Evolutionary conservation across 129 eudicot species (phyloP).

Genomic region (Chrysanthemum makinoi): DNA sequence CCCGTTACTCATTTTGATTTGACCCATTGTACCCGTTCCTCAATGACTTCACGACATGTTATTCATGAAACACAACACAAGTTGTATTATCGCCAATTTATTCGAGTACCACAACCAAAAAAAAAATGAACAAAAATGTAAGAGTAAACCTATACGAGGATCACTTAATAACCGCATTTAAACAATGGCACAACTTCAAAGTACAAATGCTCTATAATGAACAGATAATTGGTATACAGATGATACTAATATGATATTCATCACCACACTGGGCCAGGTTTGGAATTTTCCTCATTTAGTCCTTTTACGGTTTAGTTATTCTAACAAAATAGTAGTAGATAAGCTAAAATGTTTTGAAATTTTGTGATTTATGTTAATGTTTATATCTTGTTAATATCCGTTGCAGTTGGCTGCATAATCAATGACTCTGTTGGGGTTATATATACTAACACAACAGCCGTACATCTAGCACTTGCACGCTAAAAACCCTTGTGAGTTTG

Average conservation of each 20-base stretch:
- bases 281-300: neutral
- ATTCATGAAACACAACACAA: too few relatives aligned
- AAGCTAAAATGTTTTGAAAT: slow-evolving; percentile 1
- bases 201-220: too few relatives aligned
- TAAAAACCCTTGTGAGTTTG: slow-evolving; percentile 68
- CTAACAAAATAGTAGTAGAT: neutral
- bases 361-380: slow-evolving; percentile 6
- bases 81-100: too few relatives aligned
- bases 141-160: too few relatives aligned
- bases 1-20: too few relatives aligned
- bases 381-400: slow-evolving; percentile 12
- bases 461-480: slow-evolving; percentile 72
- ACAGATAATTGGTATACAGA: slow-evolving; percentile 4
- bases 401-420: slow-evolving; percentile 79
- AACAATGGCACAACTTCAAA: too few relatives aligned
- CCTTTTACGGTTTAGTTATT: neutral
- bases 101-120: too few relatives aligned
- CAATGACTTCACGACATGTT: too few relatives aligned
- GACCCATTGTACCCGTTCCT: too few relatives aligned
- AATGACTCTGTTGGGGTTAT: slow-evolving; percentile 89
- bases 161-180: too few relatives aligned
- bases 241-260: slow-evolving; percentile 74
- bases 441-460: slow-evolving; percentile 86
- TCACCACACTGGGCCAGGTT: slow-evolving; percentile 90
- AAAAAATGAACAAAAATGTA: too few relatives aligned